phyloP scores from a whole-genome alignment of 495 filamentous ascomycete genomes.

The Lasiosphaeria miniovina region DNA sequence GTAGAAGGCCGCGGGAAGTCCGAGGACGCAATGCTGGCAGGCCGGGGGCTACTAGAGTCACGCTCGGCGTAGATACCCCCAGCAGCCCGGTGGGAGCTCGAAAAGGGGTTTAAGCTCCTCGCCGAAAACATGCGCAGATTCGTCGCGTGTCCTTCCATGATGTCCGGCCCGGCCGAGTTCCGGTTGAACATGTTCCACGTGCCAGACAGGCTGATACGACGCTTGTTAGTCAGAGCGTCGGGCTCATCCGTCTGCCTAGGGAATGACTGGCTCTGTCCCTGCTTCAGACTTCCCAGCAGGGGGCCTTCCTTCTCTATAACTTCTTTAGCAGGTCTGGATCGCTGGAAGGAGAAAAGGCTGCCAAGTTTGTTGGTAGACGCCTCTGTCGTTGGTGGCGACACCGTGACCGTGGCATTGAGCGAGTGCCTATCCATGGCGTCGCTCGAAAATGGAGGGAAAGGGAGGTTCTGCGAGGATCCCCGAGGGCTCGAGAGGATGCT shows the following conservation, averaged over 20 bases:
- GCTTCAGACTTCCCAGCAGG: slow-evolving; percentile 68
- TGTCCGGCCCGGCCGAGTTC: slow-evolving; percentile 46
- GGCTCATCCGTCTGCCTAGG: slow-evolving; percentile 54
- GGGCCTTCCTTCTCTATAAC: slow-evolving; percentile 65
- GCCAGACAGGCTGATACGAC: slow-evolving; percentile 50
- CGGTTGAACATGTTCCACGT: slow-evolving; percentile 56
- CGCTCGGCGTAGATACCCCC: slow-evolving; percentile 66
- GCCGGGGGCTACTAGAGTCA: slow-evolving; percentile 68
- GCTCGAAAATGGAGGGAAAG: slow-evolving; percentile 43
- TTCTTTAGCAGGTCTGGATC: slow-evolving; percentile 63
- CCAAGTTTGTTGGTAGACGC: slow-evolving; percentile 33
- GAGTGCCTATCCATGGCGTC: slow-evolving; percentile 39
- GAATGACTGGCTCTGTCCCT: slow-evolving; percentile 79
- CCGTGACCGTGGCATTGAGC: slow-evolving; percentile 23
- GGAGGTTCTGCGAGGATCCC: slow-evolving; percentile 57
- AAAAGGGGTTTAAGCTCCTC: slow-evolving; percentile 61
- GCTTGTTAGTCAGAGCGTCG: slow-evolving; percentile 39
- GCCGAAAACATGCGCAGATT: slow-evolving; percentile 37
- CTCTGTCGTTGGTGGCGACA: slow-evolving; percentile 19
- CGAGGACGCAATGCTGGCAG: slow-evolving; percentile 74
- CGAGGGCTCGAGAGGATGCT: slow-evolving; percentile 68
- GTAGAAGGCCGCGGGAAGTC: slow-evolving; percentile 80
- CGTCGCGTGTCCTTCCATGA: slow-evolving; percentile 31
- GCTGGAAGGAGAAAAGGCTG: slow-evolving; percentile 62
- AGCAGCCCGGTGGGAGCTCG: slow-evolving; percentile 61